Conservation (phyloP, 805 yeast genomes). For the Pichia manshurica region DNA sequence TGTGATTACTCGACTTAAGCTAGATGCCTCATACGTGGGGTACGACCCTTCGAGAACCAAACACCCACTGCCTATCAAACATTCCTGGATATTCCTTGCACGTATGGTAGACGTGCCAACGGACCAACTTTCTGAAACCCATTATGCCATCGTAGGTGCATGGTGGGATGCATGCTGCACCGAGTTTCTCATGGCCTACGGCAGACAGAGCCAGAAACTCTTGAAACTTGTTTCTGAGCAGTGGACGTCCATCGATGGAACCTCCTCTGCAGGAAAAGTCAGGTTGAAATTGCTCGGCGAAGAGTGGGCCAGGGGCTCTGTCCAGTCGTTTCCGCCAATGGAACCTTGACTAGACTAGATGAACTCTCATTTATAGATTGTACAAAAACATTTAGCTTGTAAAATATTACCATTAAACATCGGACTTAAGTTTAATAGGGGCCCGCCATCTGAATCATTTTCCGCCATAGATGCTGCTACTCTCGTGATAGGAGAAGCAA, state of each 20-base stretch:
- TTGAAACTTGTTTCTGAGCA: conserved; percentile 39
- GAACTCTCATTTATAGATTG: neutral
- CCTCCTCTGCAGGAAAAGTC: conserved; percentile 69
- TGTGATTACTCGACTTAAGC: conserved; percentile 53
- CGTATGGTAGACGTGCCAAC: conserved; percentile 56
- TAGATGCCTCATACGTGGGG: conserved; percentile 24
- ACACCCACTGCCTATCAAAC: conserved; percentile 53
- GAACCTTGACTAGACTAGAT: conserved; percentile 7
- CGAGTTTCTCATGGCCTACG: conserved; percentile 52
- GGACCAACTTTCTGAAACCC: conserved; percentile 54
- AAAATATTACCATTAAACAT: too few species aligned
- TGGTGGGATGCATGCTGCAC: conserved; percentile 90
- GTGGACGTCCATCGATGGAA: conserved; percentile 52
- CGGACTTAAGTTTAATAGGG: too few species aligned
- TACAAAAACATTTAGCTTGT: neutral
- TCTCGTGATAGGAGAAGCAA: too few species aligned
- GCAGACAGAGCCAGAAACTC: conserved; percentile 64
- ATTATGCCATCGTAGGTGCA: conserved; percentile 62
- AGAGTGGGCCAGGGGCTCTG: conserved; percentile 55
- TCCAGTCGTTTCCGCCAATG: conserved; percentile 43
- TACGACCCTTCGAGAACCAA: conserved; percentile 19
- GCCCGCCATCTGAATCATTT: too few species aligned
- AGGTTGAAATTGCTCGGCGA: conserved; percentile 73
- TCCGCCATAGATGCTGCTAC: too few species aligned
- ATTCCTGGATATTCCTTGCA: conserved; percentile 70